A percentile compares a stretch with the other conserved stretches of the same genome.
Conservation (phyloP, 2,329 filamentous ascomycete genomes). For the Lasiodiplodia citricola region DNA sequence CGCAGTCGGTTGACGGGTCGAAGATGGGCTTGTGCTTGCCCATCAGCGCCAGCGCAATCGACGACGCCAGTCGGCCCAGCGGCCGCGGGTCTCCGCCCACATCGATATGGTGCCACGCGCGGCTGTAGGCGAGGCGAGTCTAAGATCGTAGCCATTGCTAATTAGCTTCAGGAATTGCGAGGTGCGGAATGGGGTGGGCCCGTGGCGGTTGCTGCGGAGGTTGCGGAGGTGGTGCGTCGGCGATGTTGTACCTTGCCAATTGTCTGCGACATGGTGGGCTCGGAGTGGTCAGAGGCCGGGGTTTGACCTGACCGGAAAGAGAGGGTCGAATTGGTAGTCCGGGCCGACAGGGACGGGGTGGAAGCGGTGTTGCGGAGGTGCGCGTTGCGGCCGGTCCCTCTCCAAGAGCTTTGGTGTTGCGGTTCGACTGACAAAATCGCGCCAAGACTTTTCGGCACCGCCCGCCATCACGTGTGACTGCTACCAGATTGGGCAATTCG, state of each 20-base stretch:
- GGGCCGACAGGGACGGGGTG: neutral
- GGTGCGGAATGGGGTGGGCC: too few relatives aligned
- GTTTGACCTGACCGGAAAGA: neutral
- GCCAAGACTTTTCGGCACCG: constrained; percentile 22
- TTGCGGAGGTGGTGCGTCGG: neutral
- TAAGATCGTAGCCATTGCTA: constrained; percentile 44
- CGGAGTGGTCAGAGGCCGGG: constrained; percentile 32
- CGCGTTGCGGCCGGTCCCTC: neutral
- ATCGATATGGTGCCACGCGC: constrained; percentile 93
- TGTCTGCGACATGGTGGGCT: constrained; percentile 73
- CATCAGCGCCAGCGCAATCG: constrained; percentile 88
- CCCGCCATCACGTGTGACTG: neutral
- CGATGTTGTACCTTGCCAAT: constrained; percentile 68
- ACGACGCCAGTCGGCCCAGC: constrained; percentile 87
- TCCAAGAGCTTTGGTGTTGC: constrained; percentile 14
- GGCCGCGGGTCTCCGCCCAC: constrained; percentile 70
- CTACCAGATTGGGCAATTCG: neutral
- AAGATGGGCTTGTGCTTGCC: constrained; percentile 99
- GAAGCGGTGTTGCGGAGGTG: neutral
- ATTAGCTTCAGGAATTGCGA: too few relatives aligned
- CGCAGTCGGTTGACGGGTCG: constrained; percentile 96
- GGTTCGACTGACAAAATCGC: constrained; percentile 22
- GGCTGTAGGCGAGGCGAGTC: constrained; percentile 95
- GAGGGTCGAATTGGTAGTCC: neutral
- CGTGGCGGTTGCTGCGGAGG: too few relatives aligned